Evolutionary conservation across 225 moss, liverwort and hornwort species (phyloP), one percentile per base, ranked within the genome.

Genomic region (Polytrichum formosum): DNA sequence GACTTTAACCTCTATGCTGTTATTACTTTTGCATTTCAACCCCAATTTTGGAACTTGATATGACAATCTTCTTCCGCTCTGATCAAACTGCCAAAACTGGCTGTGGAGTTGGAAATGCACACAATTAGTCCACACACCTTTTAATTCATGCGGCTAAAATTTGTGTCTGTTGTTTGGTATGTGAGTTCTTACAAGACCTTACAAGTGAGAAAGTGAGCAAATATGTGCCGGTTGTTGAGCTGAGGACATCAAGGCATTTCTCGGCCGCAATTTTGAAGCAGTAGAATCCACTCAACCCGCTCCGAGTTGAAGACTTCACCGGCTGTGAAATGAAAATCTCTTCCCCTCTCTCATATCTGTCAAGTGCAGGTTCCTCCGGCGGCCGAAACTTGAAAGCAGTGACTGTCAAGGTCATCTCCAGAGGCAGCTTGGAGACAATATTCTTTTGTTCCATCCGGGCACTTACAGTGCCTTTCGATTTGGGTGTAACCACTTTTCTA

Each of bases 281-380:
- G 19, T 75, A 75, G 4, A 75, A 61, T 25, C 75, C 75, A 18
- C 62, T 75, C 26, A 75, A 61, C 28, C 63, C 69, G 63, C 37
- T 53, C 13, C 62, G 26, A 2, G 54, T 28, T 0, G 25, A 26
- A 6, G 61, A 4, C 46, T 63, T 63, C 8, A 55, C 28, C 0
- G 70, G 27, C 20, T 29, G 28, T 10, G 53, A 61, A 21, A 22
- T 63, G 5, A 21, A 74, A 4, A 61, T 54, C 18, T 67, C 61
- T 60, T 10, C 6, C 6, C 59, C 67, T 25, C 25, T 68, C 46
- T 68, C 74, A 13, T 13, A 13, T 46, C 46, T 4, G 26, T 26
- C 54, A 26, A 18, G 1, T 28, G 27, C 28, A 18, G 20, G 22
- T 8, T 54, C 55, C 25, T 67, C 22, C 4, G 75, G 63, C 18